These are phyloP conservation scores for Saururus chinensis DNA, from an alignment of 164 flowering plant genomes.

Conservation along the genomic window DNA sequence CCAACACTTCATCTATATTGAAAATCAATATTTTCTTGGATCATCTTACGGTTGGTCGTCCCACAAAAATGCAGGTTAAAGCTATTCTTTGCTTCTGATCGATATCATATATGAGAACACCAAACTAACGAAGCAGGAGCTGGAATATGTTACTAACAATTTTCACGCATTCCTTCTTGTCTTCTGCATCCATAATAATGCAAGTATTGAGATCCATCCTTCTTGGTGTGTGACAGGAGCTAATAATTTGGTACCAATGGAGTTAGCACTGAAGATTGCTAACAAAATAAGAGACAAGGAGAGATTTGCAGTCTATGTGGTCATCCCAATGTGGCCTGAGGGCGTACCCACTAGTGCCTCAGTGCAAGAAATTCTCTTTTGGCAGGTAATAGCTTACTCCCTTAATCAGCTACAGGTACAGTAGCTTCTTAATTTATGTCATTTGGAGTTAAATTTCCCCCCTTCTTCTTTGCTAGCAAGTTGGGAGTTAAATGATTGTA, in stretches of 20 bases:
- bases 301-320: conserved; percentile 75
- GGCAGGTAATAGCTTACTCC: conserved; percentile 45
- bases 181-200: not conserved
- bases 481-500: too few relatives aligned
- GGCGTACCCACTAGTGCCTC: conserved; percentile 56
- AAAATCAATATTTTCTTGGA: conserved; percentile 51
- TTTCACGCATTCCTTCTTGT: not conserved
- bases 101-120: too few relatives aligned
- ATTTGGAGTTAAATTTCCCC: too few relatives aligned
- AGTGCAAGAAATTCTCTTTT: conserved; percentile 78
- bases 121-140: not conserved
- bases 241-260: conserved; percentile 78
- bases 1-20: conserved; percentile 69
- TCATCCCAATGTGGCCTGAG: conserved; percentile 84
- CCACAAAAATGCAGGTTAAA: conserved; percentile 61
- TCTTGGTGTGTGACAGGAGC: conserved; percentile 40
- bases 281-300: conserved; percentile 74
- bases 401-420: too few relatives aligned
- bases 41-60: conserved; percentile 85
- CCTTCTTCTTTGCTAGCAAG: too few relatives aligned
- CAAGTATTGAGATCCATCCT: too few relatives aligned
- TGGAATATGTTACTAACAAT: too few relatives aligned
- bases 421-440: too few relatives aligned
- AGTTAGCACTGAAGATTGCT: conserved; percentile 73
- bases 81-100: not conserved